Conservation (phyloP, 202 grass and related monocot species). For the Saccharum hybrid region DNA sequence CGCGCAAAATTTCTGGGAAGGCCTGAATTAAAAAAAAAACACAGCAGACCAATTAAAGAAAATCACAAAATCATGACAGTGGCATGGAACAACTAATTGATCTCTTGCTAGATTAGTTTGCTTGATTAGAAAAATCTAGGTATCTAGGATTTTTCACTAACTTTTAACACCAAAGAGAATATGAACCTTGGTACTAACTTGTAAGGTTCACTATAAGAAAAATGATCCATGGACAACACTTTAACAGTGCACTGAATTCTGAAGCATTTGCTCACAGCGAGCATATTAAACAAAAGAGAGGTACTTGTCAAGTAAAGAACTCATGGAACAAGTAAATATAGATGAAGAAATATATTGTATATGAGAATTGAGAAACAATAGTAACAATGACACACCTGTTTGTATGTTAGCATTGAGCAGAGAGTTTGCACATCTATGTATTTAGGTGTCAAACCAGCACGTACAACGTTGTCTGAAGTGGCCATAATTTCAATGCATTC, state of each 20-base stretch:
- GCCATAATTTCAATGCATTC: constrained; percentile 98
- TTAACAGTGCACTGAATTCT: not conserved
- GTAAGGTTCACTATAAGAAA: not conserved
- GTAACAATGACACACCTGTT: constrained; percentile 58
- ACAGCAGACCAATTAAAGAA: not conserved
- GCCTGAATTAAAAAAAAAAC: constrained; percentile 43
- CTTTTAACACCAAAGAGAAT: constrained; percentile 19
- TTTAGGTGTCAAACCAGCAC: constrained; percentile 91
- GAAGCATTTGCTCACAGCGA: not conserved
- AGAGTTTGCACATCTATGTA: constrained; percentile 84
- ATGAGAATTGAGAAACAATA: not conserved
- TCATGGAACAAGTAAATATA: not conserved
- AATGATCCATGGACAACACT: constrained; percentile 9
- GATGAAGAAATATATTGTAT: constrained; percentile 10
- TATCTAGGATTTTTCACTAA: not conserved
- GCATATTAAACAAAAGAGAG: not conserved
- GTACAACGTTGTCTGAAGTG: constrained; percentile 89
- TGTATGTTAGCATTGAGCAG: constrained; percentile 95
- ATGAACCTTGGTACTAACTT: not conserved
- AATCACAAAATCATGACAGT: not conserved
- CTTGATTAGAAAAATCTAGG: not conserved
- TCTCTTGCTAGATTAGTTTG: not conserved
- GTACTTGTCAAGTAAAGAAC: constrained; percentile 2
- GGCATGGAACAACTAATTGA: not conserved
- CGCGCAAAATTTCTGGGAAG: constrained; percentile 74